These are phyloP conservation scores for Plasmodium vinckei DNA, from an alignment of 169 alveolate species.

Conservation along the genomic window DNA sequence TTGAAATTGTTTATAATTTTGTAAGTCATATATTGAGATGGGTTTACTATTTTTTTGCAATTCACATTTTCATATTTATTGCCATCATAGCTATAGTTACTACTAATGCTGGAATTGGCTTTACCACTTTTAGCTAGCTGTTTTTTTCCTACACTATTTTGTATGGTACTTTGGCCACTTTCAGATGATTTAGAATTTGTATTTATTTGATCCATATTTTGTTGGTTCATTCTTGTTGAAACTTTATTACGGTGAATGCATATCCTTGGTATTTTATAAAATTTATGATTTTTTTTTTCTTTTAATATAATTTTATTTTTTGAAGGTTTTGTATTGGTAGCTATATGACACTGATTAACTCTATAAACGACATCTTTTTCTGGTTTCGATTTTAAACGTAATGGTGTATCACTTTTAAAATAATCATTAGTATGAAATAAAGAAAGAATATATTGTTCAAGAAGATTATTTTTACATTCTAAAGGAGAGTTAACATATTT, in stretches of 20 bases:
- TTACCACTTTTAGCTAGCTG: too few relatives aligned
- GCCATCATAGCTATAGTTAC: too few relatives aligned
- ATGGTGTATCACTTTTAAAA: constrained; percentile 16
- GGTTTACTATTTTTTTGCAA: too few relatives aligned
- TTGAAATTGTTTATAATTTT: too few relatives aligned
- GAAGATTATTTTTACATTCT: background rate
- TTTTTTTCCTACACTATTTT: too few relatives aligned
- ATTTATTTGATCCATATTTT: background rate
- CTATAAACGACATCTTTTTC: too few relatives aligned
- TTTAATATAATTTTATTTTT: constrained; percentile 1
- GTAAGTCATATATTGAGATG: too few relatives aligned
- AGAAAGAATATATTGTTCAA: constrained; percentile 30
- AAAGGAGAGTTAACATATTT: constrained; percentile 3
- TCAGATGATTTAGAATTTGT: background rate
- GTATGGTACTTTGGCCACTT: too few relatives aligned
- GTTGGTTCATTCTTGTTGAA: background rate
- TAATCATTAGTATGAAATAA: constrained; percentile 27
- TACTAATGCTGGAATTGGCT: too few relatives aligned
- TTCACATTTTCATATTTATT: too few relatives aligned
- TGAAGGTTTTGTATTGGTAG: constrained; percentile 18
- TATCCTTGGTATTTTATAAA: background rate
- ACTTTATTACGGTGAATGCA: background rate
- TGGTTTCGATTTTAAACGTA: constrained; percentile 12
- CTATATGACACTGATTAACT: background rate
- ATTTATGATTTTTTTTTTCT: background rate